Conservation (phyloP, 2,329 filamentous ascomycete species). For the Fusarium euwallaceae region DNA sequence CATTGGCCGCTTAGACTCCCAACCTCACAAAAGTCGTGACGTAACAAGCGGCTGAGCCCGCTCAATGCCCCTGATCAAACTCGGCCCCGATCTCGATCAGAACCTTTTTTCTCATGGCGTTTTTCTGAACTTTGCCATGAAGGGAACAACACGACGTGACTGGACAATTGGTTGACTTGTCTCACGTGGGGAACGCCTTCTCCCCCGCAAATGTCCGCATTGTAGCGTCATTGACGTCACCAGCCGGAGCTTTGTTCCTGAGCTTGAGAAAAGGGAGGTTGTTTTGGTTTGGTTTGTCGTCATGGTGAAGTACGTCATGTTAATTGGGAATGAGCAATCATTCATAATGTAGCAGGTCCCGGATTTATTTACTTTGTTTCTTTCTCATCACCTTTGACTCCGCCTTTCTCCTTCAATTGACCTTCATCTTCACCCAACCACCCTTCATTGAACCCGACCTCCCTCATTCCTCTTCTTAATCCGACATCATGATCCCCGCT, state of each 20-base stretch:
- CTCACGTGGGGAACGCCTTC: slow-evolving; percentile 18
- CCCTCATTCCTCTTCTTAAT: neutral
- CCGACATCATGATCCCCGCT: slow-evolving; percentile 48
- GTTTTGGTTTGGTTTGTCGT: slow-evolving; percentile 31
- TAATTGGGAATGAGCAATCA: slow-evolving; percentile 10
- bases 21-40: slow-evolving; percentile 19
- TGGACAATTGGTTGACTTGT: slow-evolving; percentile 29
- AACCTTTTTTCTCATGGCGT: slow-evolving; percentile 10
- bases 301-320: slow-evolving; percentile 41
- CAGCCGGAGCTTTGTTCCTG: slow-evolving; percentile 36
- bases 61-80: slow-evolving; percentile 24
- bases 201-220: slow-evolving; percentile 39
- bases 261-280: neutral
- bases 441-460: neutral
- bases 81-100: slow-evolving; percentile 12
- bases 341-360: slow-evolving; percentile 11
- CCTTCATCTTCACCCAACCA: neutral
- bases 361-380: neutral
- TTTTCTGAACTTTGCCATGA: neutral
- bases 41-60: slow-evolving; percentile 28
- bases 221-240: slow-evolving; percentile 46
- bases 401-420: neutral
- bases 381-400: neutral
- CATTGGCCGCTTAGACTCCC: neutral
- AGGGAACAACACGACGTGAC: neutral